Evolutionary conservation across 176 grass and related monocot genomes (phyloP), one percentile per base, ranked within the genome.

Genomic region (Echinochloa phyllopogon): DNA sequence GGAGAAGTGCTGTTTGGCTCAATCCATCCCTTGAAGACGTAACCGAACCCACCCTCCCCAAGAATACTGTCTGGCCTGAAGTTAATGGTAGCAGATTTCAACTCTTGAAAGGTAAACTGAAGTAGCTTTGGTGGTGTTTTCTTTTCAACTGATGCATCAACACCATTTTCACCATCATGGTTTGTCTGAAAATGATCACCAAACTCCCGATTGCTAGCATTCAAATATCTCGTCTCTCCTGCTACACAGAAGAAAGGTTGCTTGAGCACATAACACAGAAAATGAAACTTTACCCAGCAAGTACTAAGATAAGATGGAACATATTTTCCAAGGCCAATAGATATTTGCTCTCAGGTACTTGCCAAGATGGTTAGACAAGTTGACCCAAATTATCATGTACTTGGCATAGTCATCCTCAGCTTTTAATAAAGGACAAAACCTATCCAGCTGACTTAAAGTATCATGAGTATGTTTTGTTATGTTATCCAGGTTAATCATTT

Each of bases 51-150:
- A 87, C 96, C 93, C 84, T 98, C 96, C 76, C 96, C 96, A 75
- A 98, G 96, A 89, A 98, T 98, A 88, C 93, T 98, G 25, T 98
- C 96, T 66, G 96, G 96, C 70, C 96, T 93, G 21, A 98, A 98
- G 87, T 98, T 98, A 49, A 92, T 74, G 24, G 96, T 98, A 50
- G 96, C 96, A 84, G 89, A 94, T 86, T 95, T 98, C 78, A 98
- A 87, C 85, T 98, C 96, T 77, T 98, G 96, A 69, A 98, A 95
- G 87, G 91, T 92, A 84, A 98, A 98, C 63, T 95, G 80, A 67
- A 98, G 93, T 83, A 92, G 89, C 66, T 92, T 92, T 86, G 16
- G 86, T 70, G 65, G 44, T 66, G 78, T 78, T 92, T 91, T 90
- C 71, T 93, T 92, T 67, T 92, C 84, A 24, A 42, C 56, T 77